Evolutionary conservation across 2,329 filamentous ascomycete genomes (phyloP), one percentile per base, ranked within the genome.

Genomic region (Sarocladium brachiariae): DNA sequence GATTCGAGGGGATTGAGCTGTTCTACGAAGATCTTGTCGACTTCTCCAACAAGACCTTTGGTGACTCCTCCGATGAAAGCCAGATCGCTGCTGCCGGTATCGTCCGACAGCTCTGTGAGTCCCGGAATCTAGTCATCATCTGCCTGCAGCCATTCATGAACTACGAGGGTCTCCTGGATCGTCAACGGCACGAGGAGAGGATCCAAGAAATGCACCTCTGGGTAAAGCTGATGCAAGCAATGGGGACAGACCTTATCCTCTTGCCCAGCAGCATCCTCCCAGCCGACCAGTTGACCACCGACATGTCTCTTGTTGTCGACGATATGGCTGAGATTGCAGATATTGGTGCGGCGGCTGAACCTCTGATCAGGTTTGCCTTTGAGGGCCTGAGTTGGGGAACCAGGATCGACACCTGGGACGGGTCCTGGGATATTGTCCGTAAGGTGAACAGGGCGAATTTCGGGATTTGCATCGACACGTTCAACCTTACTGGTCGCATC

Each of bases 101-200:
- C 46, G 76, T 87, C 52, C 72, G 72, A 23, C 60, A 67, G 0
- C 72, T 89, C 38, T 87, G 83, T 65, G 64, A 72, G 21, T 68
- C 21, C n/a, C 39, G 39, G n/a, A n/a, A 27, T 3, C 16, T 43
- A 11, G 39, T 10, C 21, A 25, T 89, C 57, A 73, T 89, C 56
- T 84, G 81, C 54, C 74, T 91, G 1, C 87, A 89, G 60, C 88
- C 88, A 0, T 91, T 92, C 63, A 78, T 80, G 70, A 80, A 89
- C 67, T 90, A 86, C 66, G 88, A 91, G 57, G 88, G 87, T 1
- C 73, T 90, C 0, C 53, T 82, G 5, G 81, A 89, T 64, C 73
- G 84, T 9, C 58, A 65, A 14, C 77, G 52, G 24, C 84, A 87
- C 59, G 65, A 67, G 1, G 65, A 71, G 23, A 72, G 81, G 3